Evolutionary conservation across 495 filamentous ascomycete species (phyloP), one percentile per base, ranked within the genome.

Genomic region (Evernia prunastri): DNA sequence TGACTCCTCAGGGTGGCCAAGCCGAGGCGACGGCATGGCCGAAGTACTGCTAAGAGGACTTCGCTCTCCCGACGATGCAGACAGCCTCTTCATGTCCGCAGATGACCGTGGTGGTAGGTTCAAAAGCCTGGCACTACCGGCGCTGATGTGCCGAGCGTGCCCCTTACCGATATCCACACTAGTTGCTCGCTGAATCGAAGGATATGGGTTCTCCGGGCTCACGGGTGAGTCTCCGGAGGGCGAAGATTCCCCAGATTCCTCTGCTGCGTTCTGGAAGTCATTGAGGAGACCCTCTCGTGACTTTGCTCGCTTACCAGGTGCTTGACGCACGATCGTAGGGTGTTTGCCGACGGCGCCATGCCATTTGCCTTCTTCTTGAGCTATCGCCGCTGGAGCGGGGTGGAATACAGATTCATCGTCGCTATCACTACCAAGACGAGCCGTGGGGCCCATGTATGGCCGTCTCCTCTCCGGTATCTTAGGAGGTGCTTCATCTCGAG

Each of bases 241-340:
- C 42, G 68, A 72, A 8, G 70, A 72, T 42, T 75, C 81, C 23
- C 65, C 74, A 64, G 72, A 76, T 43, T 77, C 76, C 12, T 79
- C 79, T 33, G 75, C 79, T 33, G 75, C 74, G 6, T 73, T 77
- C n/a, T 76, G 73, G 65, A 80, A 79, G 23, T 79, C 81, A 57
- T 86, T 87, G 35, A 92, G 79, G 20, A 91, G 72, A 1, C 82
- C 89, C 72, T 91, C 86, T 37, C 82, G 83, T 42, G 85, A 89
- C 67, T 84, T 86, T n/a, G 81, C 80, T 11, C 82, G 82, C 27
- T 77, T 59, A 65, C 82, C 72, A 73, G 76, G 61, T 67, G 81
- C 72, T 70, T 80, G 71, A 72, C 76, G 72, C 67, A 85, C 65
- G 70, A 85, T 76, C 0, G 82, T 84, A 31, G 83, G 84, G 35